Evolutionary conservation across 768 basidiomycete genomes (phyloP).

Genomic region (Agrocybe chaxingu): DNA sequence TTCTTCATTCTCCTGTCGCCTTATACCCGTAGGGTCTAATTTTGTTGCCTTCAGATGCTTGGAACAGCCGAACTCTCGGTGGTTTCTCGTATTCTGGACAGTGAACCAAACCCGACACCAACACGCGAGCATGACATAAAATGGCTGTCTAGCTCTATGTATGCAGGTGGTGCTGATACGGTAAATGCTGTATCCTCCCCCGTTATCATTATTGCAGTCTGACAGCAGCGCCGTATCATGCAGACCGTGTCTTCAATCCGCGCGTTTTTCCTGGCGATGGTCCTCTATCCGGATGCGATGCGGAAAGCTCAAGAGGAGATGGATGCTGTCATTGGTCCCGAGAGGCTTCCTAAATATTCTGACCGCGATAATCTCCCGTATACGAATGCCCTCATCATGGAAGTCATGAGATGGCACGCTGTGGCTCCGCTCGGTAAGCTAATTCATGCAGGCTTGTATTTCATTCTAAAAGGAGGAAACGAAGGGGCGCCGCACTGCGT

Average conservation of each 20-base stretch:
- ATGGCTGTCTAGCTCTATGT: constrained; percentile 45
- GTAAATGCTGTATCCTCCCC: constrained; percentile 16
- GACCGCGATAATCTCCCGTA: constrained; percentile 40
- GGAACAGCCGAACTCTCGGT: constrained; percentile 33
- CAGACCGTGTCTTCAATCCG: constrained; percentile 37
- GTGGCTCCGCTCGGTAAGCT: too few relatives aligned
- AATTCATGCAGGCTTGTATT: too few relatives aligned
- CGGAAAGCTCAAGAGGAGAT: constrained; percentile 41
- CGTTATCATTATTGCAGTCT: not conserved
- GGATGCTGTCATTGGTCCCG: constrained; percentile 36
- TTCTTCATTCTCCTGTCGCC: not conserved
- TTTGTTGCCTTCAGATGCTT: constrained; percentile 13
- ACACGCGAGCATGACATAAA: constrained; percentile 37
- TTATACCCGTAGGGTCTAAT: not conserved
- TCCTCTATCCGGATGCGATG: constrained; percentile 34
- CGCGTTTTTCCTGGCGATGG: constrained; percentile 38
- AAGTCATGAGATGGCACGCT: constrained; percentile 32
- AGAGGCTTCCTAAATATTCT: constrained; percentile 35
- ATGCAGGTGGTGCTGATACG: constrained; percentile 44
- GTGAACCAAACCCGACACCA: constrained; percentile 23
- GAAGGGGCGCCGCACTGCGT: too few relatives aligned
- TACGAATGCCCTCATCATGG: constrained; percentile 34
- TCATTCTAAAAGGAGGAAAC: too few relatives aligned
- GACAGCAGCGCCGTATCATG: not conserved
- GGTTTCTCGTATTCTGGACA: constrained; percentile 27